Conservation (phyloP, 345 rosid species). For the Clarkia xantiana region DNA sequence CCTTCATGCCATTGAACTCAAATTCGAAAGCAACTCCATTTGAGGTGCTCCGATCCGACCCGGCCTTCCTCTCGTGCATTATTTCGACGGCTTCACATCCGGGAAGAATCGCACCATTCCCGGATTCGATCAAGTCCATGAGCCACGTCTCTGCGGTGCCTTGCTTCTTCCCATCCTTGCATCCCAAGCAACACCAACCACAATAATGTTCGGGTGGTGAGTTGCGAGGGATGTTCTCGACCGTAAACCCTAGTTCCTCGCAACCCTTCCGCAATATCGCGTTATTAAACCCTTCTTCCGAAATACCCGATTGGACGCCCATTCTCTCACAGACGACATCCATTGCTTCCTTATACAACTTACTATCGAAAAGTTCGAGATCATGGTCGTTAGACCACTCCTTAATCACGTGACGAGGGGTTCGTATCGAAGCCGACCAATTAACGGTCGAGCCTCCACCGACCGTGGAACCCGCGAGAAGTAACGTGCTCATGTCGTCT, state of each 20-base stretch:
- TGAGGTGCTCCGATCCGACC: slow-evolving; percentile 22
- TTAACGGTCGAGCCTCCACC: slow-evolving; percentile 81
- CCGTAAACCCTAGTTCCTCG: slow-evolving; percentile 46
- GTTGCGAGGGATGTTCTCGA: slow-evolving; percentile 47
- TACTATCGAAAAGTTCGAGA: slow-evolving; percentile 43
- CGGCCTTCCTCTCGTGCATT: slow-evolving; percentile 18
- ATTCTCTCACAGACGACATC: slow-evolving; percentile 53
- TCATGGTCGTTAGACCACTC: slow-evolving; percentile 40
- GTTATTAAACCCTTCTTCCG: slow-evolving; percentile 60
- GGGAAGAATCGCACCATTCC: slow-evolving; percentile 56
- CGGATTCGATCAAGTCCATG: slow-evolving; percentile 53
- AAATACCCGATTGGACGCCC: slow-evolving; percentile 58
- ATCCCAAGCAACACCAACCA: slow-evolving; percentile 76
- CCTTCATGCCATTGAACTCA: slow-evolving; percentile 20
- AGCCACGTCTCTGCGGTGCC: slow-evolving; percentile 84
- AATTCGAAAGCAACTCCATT: slow-evolving; percentile 45
- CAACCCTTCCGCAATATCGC: slow-evolving; percentile 64
- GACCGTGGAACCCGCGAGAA: slow-evolving; percentile 73
- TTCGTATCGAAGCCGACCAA: slow-evolving; percentile 71
- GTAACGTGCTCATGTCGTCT: slow-evolving; percentile 30
- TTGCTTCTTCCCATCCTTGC: slow-evolving; percentile 67
- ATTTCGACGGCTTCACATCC: slow-evolving; percentile 47
- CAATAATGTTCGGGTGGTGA: slow-evolving; percentile 57
- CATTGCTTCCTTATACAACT: slow-evolving; percentile 44
- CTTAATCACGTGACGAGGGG: slow-evolving; percentile 57